Conservation (phyloP, 2,329 filamentous ascomycete genomes). For the Epichloe uncinata region DNA sequence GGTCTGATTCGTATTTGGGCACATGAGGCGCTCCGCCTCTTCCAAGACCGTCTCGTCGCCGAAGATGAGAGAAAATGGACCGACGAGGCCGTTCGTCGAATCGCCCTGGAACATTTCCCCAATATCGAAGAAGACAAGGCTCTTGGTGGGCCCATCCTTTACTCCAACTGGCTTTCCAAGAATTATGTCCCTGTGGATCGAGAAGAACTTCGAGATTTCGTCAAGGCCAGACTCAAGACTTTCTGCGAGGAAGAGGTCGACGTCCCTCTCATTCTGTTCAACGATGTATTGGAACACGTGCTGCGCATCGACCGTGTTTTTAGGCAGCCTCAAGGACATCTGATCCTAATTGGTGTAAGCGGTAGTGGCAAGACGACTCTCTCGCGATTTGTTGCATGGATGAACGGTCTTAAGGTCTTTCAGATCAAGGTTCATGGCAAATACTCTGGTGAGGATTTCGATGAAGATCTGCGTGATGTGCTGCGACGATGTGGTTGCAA, state of each 20-base stretch:
- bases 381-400: slow-evolving; percentile 97
- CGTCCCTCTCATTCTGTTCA: slow-evolving; percentile 96
- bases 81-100: slow-evolving; percentile 70
- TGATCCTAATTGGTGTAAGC: slow-evolving; percentile 97
- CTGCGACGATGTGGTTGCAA: slow-evolving; percentile 90
- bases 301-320: slow-evolving; percentile 97
- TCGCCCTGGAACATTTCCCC: slow-evolving; percentile 85
- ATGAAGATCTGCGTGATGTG: slow-evolving; percentile 91
- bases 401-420: slow-evolving; percentile 98
- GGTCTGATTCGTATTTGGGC: slow-evolving; percentile 95
- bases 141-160: slow-evolving; percentile 84
- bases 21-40: slow-evolving; percentile 87
- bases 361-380: slow-evolving; percentile 97
- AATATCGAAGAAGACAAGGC: slow-evolving; percentile 87
- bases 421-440: slow-evolving; percentile 99
- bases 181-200: slow-evolving; percentile 95
- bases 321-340: slow-evolving; percentile 91
- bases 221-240: slow-evolving; percentile 90
- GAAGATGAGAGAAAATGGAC: slow-evolving; percentile 96
- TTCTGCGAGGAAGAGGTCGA: slow-evolving; percentile 99
- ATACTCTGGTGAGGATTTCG: slow-evolving; percentile 96
- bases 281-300: slow-evolving; percentile 96
- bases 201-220: slow-evolving; percentile 89
- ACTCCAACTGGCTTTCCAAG: slow-evolving; percentile 99
- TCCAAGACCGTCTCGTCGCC: slow-evolving; percentile 90